Evolutionary conservation across 2,329 filamentous ascomycete species (phyloP), one percentile per base, ranked within the genome.

Genomic region (Didymella exigua): DNA sequence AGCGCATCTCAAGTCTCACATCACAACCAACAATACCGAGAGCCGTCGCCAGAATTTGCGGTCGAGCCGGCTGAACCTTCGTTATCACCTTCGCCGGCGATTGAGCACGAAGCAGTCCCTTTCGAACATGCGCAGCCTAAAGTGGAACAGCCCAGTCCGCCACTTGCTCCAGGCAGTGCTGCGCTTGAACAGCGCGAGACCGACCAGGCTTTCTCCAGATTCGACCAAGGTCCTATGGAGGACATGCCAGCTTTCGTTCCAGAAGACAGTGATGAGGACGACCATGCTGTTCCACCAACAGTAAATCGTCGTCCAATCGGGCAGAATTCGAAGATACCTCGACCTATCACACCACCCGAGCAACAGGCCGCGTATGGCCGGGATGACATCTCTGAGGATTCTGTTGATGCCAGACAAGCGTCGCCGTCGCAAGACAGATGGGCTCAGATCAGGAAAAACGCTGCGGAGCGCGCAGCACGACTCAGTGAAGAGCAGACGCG

Each of bases 371-470:
- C 58, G 4, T 57, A 63, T 4, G 40, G 61, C 5, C 59, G 62
- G 26, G 76, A 77, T 29, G 70, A 74, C 45, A 67, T 72, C 1
- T 80, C 78, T 1, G 77, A 79, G 49, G 68, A 75, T 11, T 78
- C 77, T 3, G 67, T 78, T 29, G 76, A 79, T n/a, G 49, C 71
- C 23, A 59, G 59, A 40, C 70, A 69, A 41, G 77, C 79, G 11
- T 72, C 69, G 30, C 75, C 68, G 18, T 65, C 69, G 27, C 82
- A 89, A 61, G 93, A 97, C 71, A 87, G 93, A 49, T 99, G 95
- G 95, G 93, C 93, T 0, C 91, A 96, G 76, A 97, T 98, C 63
- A 86, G 93, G 62, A 93, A 93, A 81, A 97, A 97, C 68, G 95
- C 95, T 10, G 92, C 92, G 3, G 89, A 95, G 58, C 85, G 92